Conservation (phyloP, 306 rosid genomes). For the Malus orientalis region DNA sequence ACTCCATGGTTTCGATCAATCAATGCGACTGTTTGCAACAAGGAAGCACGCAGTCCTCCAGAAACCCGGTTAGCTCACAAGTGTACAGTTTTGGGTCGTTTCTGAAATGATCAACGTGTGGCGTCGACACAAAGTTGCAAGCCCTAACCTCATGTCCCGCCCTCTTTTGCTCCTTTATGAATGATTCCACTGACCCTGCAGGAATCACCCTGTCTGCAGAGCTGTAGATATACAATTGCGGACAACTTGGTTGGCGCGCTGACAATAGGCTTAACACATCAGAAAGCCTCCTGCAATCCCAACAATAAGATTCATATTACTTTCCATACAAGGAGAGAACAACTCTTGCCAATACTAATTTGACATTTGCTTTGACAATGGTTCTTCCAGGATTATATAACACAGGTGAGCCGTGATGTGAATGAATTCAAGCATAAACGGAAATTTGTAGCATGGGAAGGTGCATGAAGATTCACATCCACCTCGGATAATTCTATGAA, state of each 20-base stretch:
- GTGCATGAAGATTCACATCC: constrained; percentile 51
- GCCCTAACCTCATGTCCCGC: constrained; percentile 89
- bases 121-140: constrained; percentile 84
- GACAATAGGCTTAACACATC: constrained; percentile 67
- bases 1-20: background rate
- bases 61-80: constrained; percentile 70
- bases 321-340: background rate
- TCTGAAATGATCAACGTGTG: constrained; percentile 96
- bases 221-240: constrained; percentile 87
- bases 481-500: constrained; percentile 60
- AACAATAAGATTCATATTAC: background rate
- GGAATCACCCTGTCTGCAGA: constrained; percentile 92
- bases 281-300: constrained; percentile 73
- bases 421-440: background rate
- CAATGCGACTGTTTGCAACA: constrained; percentile 36
- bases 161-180: constrained; percentile 62
- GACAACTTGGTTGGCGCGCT: constrained; percentile 79
- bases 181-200: constrained; percentile 72
- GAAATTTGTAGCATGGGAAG: background rate
- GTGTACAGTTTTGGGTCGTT: constrained; percentile 75
- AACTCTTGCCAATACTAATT: background rate
- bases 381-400: background rate
- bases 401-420: background rate
- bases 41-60: constrained; percentile 67
- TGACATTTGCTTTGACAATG: background rate